phyloP scores from a whole-genome alignment of 768 basidiomycete species.

The Boletus insuetus region DNA sequence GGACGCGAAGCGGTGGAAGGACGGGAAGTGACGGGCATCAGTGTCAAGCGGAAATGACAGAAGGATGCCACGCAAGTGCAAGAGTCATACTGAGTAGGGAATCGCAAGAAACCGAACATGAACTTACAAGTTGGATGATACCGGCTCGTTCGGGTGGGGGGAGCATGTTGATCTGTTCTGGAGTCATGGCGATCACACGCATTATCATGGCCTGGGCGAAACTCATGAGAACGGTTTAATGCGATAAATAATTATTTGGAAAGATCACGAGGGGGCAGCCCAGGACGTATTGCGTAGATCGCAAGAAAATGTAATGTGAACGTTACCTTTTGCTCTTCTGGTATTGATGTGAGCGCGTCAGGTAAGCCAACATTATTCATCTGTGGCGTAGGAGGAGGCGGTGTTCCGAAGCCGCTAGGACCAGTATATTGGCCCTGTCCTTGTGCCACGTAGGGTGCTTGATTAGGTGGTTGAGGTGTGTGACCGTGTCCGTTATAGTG shows the following conservation, averaged over 20 bases:
- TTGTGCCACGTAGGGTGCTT: conserved; percentile 17
- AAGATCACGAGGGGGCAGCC: background rate
- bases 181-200: conserved; percentile 77
- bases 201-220: conserved; percentile 63
- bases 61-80: conserved; percentile 4
- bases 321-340: conserved; percentile 67
- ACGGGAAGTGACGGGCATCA: conserved; percentile 23
- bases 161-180: conserved; percentile 76
- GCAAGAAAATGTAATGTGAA: conserved; percentile 9
- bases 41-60: conserved; percentile 24
- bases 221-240: conserved; percentile 12
- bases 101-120: background rate
- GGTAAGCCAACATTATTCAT: conserved; percentile 33
- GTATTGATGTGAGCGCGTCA: conserved; percentile 55
- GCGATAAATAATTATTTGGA: background rate
- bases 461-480: conserved; percentile 25
- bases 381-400: conserved; percentile 22
- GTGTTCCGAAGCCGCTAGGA: conserved; percentile 18
- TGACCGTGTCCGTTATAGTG: conserved; percentile 29
- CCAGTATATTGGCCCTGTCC: conserved; percentile 20
- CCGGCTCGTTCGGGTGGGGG: conserved; percentile 72
- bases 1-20: conserved; percentile 10
- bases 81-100: conserved; percentile 11
- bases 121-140: conserved; percentile 78
- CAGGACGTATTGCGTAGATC: conserved; percentile 1